phyloP scores from a whole-genome alignment of 306 rosid genomes.

The Astragalus glycyphyllos region DNA sequence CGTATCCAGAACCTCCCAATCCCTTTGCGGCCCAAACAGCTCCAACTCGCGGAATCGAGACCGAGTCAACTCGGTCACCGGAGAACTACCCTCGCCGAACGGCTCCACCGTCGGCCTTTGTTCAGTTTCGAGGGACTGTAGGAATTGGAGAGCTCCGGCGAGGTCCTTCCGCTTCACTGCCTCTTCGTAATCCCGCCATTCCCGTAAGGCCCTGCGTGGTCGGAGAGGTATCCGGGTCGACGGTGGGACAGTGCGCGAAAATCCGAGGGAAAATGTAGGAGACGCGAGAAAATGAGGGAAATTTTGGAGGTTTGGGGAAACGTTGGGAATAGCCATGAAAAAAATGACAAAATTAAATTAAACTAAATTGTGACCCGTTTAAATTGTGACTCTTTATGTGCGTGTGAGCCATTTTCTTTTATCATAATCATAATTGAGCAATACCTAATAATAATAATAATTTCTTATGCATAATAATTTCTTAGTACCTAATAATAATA shows the following conservation, averaged over 20 bases:
- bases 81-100: constrained; percentile 41
- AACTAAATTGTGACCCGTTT: no score
- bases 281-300: constrained; percentile 38
- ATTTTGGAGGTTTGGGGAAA: constrained; percentile 39
- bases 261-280: constrained; percentile 34
- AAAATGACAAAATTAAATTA: not conserved
- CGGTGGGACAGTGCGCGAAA: constrained; percentile 33
- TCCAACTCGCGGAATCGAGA: constrained; percentile 60
- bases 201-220: constrained; percentile 57
- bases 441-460: no score
- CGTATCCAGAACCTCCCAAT: constrained; percentile 93
- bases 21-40: constrained; percentile 70
- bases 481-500: no score
- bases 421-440: no score
- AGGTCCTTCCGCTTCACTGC: constrained; percentile 96
- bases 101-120: constrained; percentile 41
- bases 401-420: no score
- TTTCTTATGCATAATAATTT: no score
- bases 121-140: constrained; percentile 61
- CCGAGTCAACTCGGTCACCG: constrained; percentile 46
- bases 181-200: constrained; percentile 93
- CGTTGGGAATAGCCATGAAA: constrained; percentile 51
- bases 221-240: constrained; percentile 14
- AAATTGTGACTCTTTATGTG: no score
- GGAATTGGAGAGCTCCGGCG: constrained; percentile 75